Evolutionary conservation across 208 protist genomes (phyloP).

Genomic region (Hexamita inflata): DNA sequence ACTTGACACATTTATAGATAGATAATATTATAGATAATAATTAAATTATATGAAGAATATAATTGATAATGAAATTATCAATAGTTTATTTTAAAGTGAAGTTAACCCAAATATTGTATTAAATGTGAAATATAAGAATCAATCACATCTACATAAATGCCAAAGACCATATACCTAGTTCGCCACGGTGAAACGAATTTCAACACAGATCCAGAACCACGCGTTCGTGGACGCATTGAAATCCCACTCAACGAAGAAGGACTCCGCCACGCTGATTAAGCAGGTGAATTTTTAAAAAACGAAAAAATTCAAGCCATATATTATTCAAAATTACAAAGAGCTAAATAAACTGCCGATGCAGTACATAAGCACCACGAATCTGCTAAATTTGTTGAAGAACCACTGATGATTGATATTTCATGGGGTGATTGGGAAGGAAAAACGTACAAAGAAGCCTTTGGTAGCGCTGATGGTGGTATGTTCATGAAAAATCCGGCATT

Average conservation of each 20-base stretch:
- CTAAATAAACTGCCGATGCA: slow-evolving; percentile 12
- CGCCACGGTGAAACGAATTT: slow-evolving; percentile 27
- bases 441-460: slow-evolving; percentile 17
- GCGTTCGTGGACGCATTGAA: background rate
- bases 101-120: too few relatives aligned
- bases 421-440: slow-evolving; percentile 30
- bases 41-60: too few relatives aligned
- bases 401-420: slow-evolving; percentile 17
- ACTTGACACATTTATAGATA: too few relatives aligned
- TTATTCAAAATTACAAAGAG: background rate
- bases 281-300: background rate
- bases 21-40: too few relatives aligned
- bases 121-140: too few relatives aligned
- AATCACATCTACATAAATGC: too few relatives aligned
- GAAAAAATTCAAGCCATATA: background rate
- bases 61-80: too few relatives aligned
- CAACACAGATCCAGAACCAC: slow-evolving; percentile 27
- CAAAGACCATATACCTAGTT: slow-evolving; percentile 27
- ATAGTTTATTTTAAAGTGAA: too few relatives aligned
- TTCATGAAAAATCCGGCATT: slow-evolving; percentile 10
- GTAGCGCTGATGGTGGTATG: background rate
- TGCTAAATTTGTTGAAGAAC: background rate
- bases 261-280: background rate
- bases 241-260: slow-evolving; percentile 15
- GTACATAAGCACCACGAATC: background rate